These are phyloP conservation scores for Syncephalastrum racemosum DNA, from an alignment of 371 early-diverging fungal species.

Conservation along the genomic window DNA sequence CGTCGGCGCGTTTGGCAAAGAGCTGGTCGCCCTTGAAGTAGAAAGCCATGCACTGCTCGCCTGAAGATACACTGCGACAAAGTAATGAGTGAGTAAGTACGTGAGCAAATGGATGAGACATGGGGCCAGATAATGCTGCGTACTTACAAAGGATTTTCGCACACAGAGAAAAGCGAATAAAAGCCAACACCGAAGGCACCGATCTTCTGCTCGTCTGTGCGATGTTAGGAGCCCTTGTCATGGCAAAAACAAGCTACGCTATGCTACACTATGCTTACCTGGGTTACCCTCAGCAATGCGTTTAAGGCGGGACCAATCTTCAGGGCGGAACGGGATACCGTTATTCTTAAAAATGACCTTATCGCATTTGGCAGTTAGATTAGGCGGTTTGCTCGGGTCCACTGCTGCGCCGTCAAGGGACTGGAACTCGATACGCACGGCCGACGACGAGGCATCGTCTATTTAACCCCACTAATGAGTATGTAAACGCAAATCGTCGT, in stretches of 20 bases:
- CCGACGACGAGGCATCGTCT: conserved; percentile 67
- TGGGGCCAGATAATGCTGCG: not conserved
- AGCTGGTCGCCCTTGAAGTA: conserved; percentile 89
- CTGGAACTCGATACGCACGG: conserved; percentile 56
- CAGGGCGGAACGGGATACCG: conserved; percentile 77
- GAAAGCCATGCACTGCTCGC: conserved; percentile 83
- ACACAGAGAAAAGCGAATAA: conserved; percentile 83
- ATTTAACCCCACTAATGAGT: not conserved
- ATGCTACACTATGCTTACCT: conserved; percentile 29
- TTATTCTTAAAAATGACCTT: conserved; percentile 81
- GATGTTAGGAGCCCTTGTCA: not conserved
- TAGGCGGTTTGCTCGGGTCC: conserved; percentile 37
- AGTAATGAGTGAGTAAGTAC: not conserved
- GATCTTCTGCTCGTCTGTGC: conserved; percentile 60
- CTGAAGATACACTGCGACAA: conserved; percentile 57
- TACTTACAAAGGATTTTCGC: conserved; percentile 84
- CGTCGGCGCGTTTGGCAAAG: conserved; percentile 71
- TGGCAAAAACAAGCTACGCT: not conserved
- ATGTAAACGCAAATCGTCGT: not conserved
- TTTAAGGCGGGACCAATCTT: conserved; percentile 84
- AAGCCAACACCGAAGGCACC: conserved; percentile 93
- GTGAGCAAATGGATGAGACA: too few relatives aligned
- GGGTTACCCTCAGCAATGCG: conserved; percentile 94
- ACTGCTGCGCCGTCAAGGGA: conserved; percentile 15
- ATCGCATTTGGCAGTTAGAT: conserved; percentile 53